Percentiles rank a stretch among this genome's conserved stretches.
phyloP scores from a whole-genome alignment of 148 eudicot genomes.

The Silene uniflora region DNA sequence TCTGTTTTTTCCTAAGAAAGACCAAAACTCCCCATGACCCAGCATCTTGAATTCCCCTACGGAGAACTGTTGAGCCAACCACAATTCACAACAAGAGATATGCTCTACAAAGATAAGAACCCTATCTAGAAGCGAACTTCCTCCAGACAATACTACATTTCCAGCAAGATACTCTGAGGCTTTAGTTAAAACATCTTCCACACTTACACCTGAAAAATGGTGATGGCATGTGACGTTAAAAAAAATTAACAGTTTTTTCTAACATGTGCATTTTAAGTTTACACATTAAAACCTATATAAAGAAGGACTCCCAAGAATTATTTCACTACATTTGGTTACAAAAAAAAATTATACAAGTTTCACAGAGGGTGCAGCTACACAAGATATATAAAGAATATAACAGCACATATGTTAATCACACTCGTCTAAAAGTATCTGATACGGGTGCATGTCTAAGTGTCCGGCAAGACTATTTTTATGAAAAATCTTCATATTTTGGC shows the following conservation, averaged over 20 bases:
- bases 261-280: too few relatives aligned
- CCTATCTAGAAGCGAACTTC: conserved; percentile 33
- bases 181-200: conserved; percentile 54
- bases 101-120: conserved; percentile 42
- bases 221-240: neutral
- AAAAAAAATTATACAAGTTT: neutral
- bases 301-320: too few relatives aligned
- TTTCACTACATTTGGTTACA: too few relatives aligned
- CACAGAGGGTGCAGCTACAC: neutral
- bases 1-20: conserved; percentile 47
- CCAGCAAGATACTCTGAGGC: conserved; percentile 51
- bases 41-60: conserved; percentile 64
- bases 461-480: too few relatives aligned
- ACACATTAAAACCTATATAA: too few relatives aligned
- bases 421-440: too few relatives aligned
- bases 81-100: conserved; percentile 56
- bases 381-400: neutral
- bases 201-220: conserved; percentile 46
- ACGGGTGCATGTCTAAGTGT: too few relatives aligned
- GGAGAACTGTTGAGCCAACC: conserved; percentile 67
- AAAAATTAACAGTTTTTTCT: neutral
- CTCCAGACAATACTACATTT: conserved; percentile 23
- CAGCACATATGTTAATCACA: neutral
- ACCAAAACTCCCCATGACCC: conserved; percentile 73
- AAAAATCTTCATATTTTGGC: too few relatives aligned